phyloP scores from a whole-genome alignment of 768 basidiomycete genomes.

The Lactarius psammicola region DNA sequence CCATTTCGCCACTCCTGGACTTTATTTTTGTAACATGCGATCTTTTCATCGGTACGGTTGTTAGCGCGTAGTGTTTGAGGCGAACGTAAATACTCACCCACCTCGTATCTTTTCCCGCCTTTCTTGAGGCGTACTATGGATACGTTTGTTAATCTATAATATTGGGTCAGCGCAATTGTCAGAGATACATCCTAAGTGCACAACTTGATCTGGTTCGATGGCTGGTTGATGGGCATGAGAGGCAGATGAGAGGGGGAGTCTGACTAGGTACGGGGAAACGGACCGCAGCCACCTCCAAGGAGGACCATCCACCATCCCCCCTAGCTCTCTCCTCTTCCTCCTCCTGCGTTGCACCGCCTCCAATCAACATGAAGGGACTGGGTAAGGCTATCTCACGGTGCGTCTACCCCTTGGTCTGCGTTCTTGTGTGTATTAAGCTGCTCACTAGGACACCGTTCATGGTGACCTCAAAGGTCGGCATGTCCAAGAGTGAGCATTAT shows the following conservation, averaged over 20 bases:
- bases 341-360: not conserved
- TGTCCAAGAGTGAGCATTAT: constrained; percentile 75
- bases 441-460: constrained; percentile 79
- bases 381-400: constrained; percentile 77
- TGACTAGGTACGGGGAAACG: not conserved
- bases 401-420: constrained; percentile 20
- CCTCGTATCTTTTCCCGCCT: constrained; percentile 97
- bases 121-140: constrained; percentile 95
- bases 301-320: not conserved
- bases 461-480: constrained; percentile 83
- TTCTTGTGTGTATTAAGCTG: constrained; percentile 11
- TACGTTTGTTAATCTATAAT: constrained; percentile 87
- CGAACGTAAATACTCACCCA: constrained; percentile 36
- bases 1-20: constrained; percentile 95
- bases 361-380: constrained; percentile 61
- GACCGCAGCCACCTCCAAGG: not conserved
- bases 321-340: not conserved
- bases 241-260: no score
- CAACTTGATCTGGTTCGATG: constrained; percentile 67
- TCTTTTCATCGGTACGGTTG: constrained; percentile 42
- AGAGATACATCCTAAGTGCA: constrained; percentile 12
- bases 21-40: constrained; percentile 99
- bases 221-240: constrained; percentile 66
- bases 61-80: not conserved
- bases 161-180: not conserved